A percentile compares a stretch with the other conserved stretches of the same genome.
These are phyloP conservation scores for Nymphaea thermarum DNA, from an alignment of 164 flowering plant genomes.

Conservation along the genomic window DNA sequence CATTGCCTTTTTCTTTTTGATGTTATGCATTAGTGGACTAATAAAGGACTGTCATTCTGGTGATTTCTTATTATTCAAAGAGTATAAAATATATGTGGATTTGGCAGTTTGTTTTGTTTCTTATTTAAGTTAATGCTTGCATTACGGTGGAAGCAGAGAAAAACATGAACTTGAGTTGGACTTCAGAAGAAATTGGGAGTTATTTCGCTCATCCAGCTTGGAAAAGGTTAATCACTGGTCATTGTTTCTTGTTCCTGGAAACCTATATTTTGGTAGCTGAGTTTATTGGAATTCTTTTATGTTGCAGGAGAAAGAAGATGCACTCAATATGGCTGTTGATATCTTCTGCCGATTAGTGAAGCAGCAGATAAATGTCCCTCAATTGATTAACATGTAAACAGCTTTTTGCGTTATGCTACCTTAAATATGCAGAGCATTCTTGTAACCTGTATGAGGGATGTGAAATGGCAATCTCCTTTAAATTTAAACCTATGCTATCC, in stretches of 20 bases:
- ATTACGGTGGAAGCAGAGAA: conserved; percentile 40
- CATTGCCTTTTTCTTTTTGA: too few relatives aligned
- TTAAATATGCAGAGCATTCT: too few relatives aligned
- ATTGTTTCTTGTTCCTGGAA: neutral
- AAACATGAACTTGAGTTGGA: conserved; percentile 94
- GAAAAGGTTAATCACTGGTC: conserved; percentile 55
- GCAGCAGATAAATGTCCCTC: conserved; percentile 78
- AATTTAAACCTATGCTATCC: too few relatives aligned
- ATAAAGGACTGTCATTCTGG: too few relatives aligned
- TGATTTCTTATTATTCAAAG: too few relatives aligned
- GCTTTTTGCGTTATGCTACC: neutral
- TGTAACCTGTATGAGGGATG: too few relatives aligned
- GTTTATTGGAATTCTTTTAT: conserved; percentile 10
- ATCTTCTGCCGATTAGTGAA: conserved; percentile 92
- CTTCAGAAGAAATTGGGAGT: conserved; percentile 97
- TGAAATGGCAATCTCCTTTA: too few relatives aligned
- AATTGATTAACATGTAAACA: conserved; percentile 71
- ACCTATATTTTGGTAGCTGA: conserved; percentile 9
- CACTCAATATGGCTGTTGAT: conserved; percentile 85
- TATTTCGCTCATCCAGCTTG: conserved; percentile 90
- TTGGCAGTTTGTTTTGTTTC: too few relatives aligned
- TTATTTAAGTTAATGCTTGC: neutral
- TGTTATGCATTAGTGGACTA: too few relatives aligned
- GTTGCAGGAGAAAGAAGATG: conserved; percentile 96
- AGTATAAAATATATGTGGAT: too few relatives aligned